Percentiles rank a stretch among this genome's conserved stretches.
Conservation (phyloP, 768 basidiomycete species). For the Leccinum aurantiacum region DNA sequence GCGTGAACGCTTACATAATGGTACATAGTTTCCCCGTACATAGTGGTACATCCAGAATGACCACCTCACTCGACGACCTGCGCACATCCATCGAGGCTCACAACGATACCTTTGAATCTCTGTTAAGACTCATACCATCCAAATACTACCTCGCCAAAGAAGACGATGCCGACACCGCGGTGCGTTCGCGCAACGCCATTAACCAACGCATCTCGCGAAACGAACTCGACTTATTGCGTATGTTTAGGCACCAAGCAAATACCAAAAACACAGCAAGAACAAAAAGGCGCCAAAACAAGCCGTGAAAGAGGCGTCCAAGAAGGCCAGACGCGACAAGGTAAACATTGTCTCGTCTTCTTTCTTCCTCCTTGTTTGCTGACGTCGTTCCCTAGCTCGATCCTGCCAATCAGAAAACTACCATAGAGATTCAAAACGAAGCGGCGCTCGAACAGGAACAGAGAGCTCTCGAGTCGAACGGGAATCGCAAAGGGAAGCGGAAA, state of each 20-base stretch:
- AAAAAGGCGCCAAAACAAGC: slow-evolving; percentile 81
- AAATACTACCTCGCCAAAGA: neutral
- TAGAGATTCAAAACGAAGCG: slow-evolving; percentile 68
- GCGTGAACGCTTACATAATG: too few relatives aligned
- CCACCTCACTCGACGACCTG: neutral
- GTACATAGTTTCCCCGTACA: too few relatives aligned
- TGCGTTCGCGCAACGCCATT: slow-evolving; percentile 5
- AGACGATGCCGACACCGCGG: slow-evolving; percentile 9
- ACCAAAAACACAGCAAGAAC: slow-evolving; percentile 87
- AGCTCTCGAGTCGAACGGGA: slow-evolving; percentile 8
- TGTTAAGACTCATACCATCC: neutral
- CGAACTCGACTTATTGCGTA: too few relatives aligned
- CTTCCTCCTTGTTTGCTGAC: too few relatives aligned
- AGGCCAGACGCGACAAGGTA: slow-evolving; percentile 86
- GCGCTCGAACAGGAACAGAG: slow-evolving; percentile 17
- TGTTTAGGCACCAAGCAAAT: slow-evolving; percentile 53
- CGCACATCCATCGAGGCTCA: neutral
- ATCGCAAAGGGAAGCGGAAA: slow-evolving; percentile 51
- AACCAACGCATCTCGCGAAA: neutral
- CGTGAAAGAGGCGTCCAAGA: slow-evolving; percentile 85
- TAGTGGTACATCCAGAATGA: neutral
- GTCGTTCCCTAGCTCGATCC: slow-evolving; percentile 68
- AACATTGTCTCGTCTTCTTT: neutral
- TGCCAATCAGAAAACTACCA: slow-evolving; percentile 74
- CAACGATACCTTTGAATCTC: neutral